Base-by-base conservation (phyloP, 1,139 yeast genomes). In the Yarrowia galli region DNA sequence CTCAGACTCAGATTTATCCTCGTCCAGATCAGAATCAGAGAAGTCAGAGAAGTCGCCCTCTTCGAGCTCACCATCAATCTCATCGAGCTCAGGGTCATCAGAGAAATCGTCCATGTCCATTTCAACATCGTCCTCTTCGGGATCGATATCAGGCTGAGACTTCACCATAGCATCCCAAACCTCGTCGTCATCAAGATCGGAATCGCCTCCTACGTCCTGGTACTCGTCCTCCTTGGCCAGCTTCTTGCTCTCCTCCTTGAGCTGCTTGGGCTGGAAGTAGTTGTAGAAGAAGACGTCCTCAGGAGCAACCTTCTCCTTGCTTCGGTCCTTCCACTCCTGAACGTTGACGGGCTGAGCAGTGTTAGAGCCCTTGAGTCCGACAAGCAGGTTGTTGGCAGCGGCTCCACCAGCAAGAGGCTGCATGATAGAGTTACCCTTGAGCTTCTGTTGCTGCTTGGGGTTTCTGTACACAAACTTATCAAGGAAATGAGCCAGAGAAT, bases 401-500 rank as follows among this genome's bases (percentile, higher is more conserved):
- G 66, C 66, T 1, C 89, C 85, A 69, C 98, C 98, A 64, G 97
- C 96, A 71, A 96, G 83, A 65, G 99, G 98, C 82, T 95, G 99
- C 98, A 96, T 96, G 77, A 95, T 93, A 65, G 98, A 91, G 3
- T 89, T 83, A 75, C 98, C 98, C 76, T 91, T 89, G 18, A 76
- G 70, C 43, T 89, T 81, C 25, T 88, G 83, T 79, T 89, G 91
- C 74, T 87, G 89, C 80, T 91, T 92, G 67, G 98, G 92, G 76
- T 92, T 92, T 79, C 91, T 89, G 81, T 95, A 95, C 46, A 96
- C 98, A 80, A 96, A 95, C 78, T 97, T 86, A 79, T 95, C 98
- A 80, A 95, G 84, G 85, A 95, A 95, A 78, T 93, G 98, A 35
- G 92, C 83, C 71, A 95, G 82, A 0, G 97, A 88, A 79, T 88